phyloP scores from a whole-genome alignment of 371 early-diverging fungal species.

The Rhizopus delemar region DNA sequence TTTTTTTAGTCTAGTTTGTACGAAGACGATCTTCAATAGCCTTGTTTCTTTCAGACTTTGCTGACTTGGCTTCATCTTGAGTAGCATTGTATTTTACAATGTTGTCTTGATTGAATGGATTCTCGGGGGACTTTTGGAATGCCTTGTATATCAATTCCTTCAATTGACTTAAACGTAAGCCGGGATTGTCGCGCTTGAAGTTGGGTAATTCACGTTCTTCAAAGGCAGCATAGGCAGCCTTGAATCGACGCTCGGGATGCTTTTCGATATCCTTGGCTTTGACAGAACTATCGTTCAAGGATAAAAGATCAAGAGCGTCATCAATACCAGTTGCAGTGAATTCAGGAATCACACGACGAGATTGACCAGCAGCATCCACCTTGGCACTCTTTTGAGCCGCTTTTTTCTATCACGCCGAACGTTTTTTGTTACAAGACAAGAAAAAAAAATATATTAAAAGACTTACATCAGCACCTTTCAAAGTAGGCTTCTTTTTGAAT shows the following conservation, averaged over 20 bases:
- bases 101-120: conserved; percentile 81
- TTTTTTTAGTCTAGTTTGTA: conserved; percentile 17
- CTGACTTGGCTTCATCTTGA: conserved; percentile 50
- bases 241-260: conserved; percentile 85
- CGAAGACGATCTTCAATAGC: conserved; percentile 41
- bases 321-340: conserved; percentile 77
- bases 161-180: conserved; percentile 73
- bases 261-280: conserved; percentile 67
- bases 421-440: no score
- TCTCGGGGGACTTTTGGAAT: conserved; percentile 82
- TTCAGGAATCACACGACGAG: conserved; percentile 58
- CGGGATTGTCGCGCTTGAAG: conserved; percentile 72
- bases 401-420: conserved; percentile 26
- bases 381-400: conserved; percentile 59
- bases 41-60: conserved; percentile 38
- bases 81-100: conserved; percentile 73
- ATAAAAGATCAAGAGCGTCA: conserved; percentile 75
- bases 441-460: neutral
- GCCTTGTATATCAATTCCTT: conserved; percentile 77
- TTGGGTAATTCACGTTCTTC: conserved; percentile 63
- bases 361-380: conserved; percentile 46
- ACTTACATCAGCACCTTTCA: conserved; percentile 34
- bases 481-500: conserved; percentile 36
- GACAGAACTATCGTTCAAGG: conserved; percentile 32
- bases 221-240: conserved; percentile 75